Base-by-base conservation (phyloP, 1,284 basidiomycete genomes). In the Boletus sp. region DNA sequence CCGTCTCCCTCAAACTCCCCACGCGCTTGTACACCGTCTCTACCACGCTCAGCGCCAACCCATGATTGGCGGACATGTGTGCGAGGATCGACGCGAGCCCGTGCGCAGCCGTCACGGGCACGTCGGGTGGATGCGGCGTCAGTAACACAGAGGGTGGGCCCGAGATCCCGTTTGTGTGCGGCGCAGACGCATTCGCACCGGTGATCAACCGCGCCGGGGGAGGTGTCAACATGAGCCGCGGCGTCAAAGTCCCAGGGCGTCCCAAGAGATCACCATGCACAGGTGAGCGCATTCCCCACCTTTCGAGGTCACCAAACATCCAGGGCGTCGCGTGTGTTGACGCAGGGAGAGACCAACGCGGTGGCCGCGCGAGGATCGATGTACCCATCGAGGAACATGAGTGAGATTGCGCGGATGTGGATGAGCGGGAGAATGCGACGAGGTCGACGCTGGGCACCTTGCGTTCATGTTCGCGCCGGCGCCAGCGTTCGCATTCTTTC, bases 41-140 rank as follows among this genome's bases (percentile, higher is more conserved):
- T 3, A 61, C 63, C 17, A 66, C 55, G 0, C 22, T 19, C 12
- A 59, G 16, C 10, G 48, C 52, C 3, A 63, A 42, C 26, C 54
- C 61, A 5, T 65, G 59, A 9, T 64, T 66, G 7, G 41, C 51
- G 0, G 65, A 48, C 57, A 68, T 65, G 25, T 50, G 51, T 1
- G 46, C 41, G 1, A 68, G 34, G 2, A 66, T 33, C 33, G 50
- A 44, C 1, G 44, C 45, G 1, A 67, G 56, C 1, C 63, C 63
- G 3, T 63, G 51, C 7, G 50, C 39, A 0, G 52, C 34, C 12
- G 44, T 32, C 9, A 67, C 9, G 9, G 49, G 13, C 1, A 63
- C 0, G 14, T 65, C 66, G 0, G 41, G 4, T 0, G 50, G 37
- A 25, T 64, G 54, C 0, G 57, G 52, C 1, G 25, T 5, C 16